Base-by-base conservation (phyloP, 768 basidiomycete species). In the Ephemerocybe angulata region DNA sequence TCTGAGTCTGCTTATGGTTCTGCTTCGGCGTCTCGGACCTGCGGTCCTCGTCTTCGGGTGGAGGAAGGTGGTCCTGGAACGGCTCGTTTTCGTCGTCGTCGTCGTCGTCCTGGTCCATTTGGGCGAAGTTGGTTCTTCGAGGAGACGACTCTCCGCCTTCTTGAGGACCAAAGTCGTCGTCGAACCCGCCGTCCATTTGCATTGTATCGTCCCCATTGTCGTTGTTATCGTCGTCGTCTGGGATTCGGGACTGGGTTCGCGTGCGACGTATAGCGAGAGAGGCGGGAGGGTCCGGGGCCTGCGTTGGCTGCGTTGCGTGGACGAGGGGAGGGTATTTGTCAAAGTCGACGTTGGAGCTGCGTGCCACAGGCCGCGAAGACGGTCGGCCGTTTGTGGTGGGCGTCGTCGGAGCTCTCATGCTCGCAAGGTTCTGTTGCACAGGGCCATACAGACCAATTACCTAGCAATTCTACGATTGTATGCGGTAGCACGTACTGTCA, bases 261-360 rank as follows among this genome's bases (percentile, higher is more conserved):
- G 49, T 53, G 61, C 55, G 56, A 60, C 48, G 58, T 67, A 63
- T 55, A 71, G 25, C 53, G 72, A 4, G 68, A 72, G n/a, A 78
- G 68, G 4, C 62, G 70, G 71, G n/a, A n/a, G n/a, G n/a, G n/a
- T n/a, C n/a, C n/a, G n/a, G n/a, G n/a, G n/a, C n/a, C n/a, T n/a
- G n/a, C 67, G 44, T 71, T 70, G 35, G 64, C 30, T 73, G 76
- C 12, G 62, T 58, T 4, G 25, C 67, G 67, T 8, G 70, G 67
- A 8, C 73, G 77, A 8, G 85, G 85, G 13, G 86, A 86, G 1
- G 85, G 86, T 0, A 86, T 73, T 46, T 67, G 66, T 87, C 85
- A 60, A 82, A 87, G 60, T 84, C 77, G 17, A 84, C 63, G n/a
- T 76, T 76, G 13, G 83, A 80, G 1, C 72, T 73, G 7, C 81